phyloP scores from a whole-genome alignment of 768 basidiomycete genomes.

The Suillus lakei region DNA sequence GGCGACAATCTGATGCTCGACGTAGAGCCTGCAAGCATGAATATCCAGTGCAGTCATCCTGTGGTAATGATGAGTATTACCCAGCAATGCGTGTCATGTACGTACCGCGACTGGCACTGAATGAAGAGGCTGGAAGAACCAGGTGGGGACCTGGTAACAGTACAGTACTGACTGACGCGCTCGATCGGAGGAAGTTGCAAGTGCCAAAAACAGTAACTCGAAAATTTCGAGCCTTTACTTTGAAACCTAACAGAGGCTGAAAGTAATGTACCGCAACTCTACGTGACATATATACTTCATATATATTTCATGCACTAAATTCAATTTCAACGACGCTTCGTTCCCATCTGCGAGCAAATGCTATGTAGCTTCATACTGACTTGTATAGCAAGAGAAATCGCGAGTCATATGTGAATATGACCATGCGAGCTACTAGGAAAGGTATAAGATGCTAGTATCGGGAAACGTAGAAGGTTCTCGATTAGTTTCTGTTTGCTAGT shows the following conservation, averaged over 20 bases:
- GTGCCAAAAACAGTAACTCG: not conserved
- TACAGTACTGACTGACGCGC: not conserved
- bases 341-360: no score
- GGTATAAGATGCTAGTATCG: no score
- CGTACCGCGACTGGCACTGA: slow-evolving; percentile 52
- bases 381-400: no score
- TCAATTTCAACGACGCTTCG: no score
- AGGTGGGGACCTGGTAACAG: slow-evolving; percentile 3
- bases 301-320: not conserved
- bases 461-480: no score
- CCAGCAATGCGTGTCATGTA: slow-evolving; percentile 16
- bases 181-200: not conserved
- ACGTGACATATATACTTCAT: no score
- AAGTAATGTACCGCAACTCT: no score
- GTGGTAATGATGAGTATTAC: slow-evolving; percentile 10
- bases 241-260: no score
- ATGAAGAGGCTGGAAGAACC: slow-evolving; percentile 15
- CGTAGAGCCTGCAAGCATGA: slow-evolving; percentile 87
- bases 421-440: no score
- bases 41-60: slow-evolving; percentile 76
- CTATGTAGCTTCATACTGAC: no score
- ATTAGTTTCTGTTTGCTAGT: no score
- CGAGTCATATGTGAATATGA: no score
- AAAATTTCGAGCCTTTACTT: slow-evolving; percentile 1
- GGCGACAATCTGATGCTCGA: slow-evolving; percentile 61